Percentiles rank a stretch among this genome's conserved stretches.
Conservation (phyloP, 2,329 filamentous ascomycete genomes). For the Microdochium nivale region DNA sequence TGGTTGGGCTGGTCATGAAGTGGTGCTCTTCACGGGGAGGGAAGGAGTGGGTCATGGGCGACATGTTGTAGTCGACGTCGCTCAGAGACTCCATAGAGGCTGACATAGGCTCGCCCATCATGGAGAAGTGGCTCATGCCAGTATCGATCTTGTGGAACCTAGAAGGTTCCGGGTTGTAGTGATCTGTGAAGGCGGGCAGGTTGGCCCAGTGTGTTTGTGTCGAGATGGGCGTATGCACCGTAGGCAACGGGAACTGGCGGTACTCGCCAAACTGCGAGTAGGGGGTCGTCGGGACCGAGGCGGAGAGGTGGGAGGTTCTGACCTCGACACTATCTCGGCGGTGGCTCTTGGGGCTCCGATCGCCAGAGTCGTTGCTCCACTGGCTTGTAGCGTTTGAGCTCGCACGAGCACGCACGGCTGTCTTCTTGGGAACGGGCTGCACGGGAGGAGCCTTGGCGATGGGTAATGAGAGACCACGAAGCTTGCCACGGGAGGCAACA, state of each 20-base stretch:
- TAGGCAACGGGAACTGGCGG: conserved; percentile 38
- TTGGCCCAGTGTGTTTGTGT: conserved; percentile 35
- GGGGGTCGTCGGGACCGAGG: conserved; percentile 30
- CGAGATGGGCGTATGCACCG: conserved; percentile 29
- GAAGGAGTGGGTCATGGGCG: conserved; percentile 44
- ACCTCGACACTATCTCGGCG: conserved; percentile 29
- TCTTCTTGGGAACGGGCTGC: conserved; percentile 38
- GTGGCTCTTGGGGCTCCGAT: conserved; percentile 21
- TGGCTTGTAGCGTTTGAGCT: conserved; percentile 31
- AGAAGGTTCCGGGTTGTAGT: conserved; percentile 27
- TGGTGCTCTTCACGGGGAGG: conserved; percentile 43
- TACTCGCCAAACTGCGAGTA: conserved; percentile 36
- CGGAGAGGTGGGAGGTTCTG: conserved; percentile 20
- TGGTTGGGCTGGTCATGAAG: conserved; percentile 45
- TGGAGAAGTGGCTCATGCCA: conserved; percentile 28
- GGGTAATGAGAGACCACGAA: conserved; percentile 75
- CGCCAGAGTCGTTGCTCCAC: conserved; percentile 27
- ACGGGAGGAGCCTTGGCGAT: conserved; percentile 54
- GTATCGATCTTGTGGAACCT: conserved; percentile 35
- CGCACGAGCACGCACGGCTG: conserved; percentile 33
- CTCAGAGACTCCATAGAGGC: conserved; percentile 51
- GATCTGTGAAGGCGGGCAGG: conserved; percentile 35
- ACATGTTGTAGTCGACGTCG: conserved; percentile 50
- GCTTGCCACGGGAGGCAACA: conserved; percentile 89
- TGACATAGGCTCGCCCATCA: conserved; percentile 41